Conservation (phyloP, 768 basidiomycete genomes). For the Boletus rex-veris region DNA sequence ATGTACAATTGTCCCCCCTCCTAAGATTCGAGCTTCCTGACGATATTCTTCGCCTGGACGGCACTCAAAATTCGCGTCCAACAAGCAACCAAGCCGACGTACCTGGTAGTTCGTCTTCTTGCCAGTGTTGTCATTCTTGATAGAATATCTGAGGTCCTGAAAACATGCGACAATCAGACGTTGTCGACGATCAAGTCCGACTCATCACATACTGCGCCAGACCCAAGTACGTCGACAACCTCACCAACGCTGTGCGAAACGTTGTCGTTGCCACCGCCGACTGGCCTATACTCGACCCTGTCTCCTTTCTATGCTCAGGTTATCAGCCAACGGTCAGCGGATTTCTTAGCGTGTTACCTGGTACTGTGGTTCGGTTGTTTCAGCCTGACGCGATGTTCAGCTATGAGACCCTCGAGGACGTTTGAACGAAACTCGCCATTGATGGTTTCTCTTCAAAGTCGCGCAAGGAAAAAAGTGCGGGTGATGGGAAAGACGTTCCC, state of each 20-base stretch:
- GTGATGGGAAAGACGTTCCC: background rate
- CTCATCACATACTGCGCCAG: slow-evolving; percentile 33
- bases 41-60: slow-evolving; percentile 37
- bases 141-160: slow-evolving; percentile 34
- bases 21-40: slow-evolving; percentile 21
- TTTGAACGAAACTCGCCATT: slow-evolving; percentile 8
- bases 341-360: slow-evolving; percentile 13
- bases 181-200: accelerated
- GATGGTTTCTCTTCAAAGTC: background rate
- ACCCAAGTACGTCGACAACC: slow-evolving; percentile 31
- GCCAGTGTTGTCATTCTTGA: slow-evolving; percentile 43
- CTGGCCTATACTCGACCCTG: slow-evolving; percentile 42
- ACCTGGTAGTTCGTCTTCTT: slow-evolving; percentile 40
- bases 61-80: no score
- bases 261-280: slow-evolving; percentile 39
- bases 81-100: background rate
- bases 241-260: slow-evolving; percentile 38
- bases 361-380: slow-evolving; percentile 18
- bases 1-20: background rate
- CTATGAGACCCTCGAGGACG: background rate
- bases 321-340: background rate
- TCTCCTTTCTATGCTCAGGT: slow-evolving; percentile 33
- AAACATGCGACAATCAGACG: background rate
- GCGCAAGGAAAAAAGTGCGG: background rate
- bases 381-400: slow-evolving; percentile 16